Evolutionary conservation across 257 asterid genomes (phyloP).

Genomic region (Cynanchum wilfordii): DNA sequence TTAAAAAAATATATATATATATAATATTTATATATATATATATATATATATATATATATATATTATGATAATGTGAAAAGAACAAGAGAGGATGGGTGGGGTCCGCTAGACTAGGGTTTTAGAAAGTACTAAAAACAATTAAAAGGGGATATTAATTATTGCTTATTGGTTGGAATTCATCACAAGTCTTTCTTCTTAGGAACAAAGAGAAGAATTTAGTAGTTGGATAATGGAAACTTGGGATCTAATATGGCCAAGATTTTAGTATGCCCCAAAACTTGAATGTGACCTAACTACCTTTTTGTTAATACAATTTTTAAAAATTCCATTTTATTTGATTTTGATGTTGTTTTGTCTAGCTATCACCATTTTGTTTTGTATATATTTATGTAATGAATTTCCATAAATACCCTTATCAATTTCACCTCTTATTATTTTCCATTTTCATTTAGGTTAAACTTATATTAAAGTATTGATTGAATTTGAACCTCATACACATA

Average conservation of each 20-base stretch:
- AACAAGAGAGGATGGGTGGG: no score
- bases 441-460: no score
- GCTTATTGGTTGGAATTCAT: not conserved
- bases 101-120: no score
- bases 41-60: no score
- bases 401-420: not conserved
- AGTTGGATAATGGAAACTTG: not conserved
- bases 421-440: not conserved
- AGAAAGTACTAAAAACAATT: no score
- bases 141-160: not conserved
- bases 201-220: not conserved
- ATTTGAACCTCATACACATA: not conserved
- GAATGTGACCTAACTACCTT: conserved; percentile 3
- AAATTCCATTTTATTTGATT: not conserved
- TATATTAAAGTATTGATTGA: not conserved
- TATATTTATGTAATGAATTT: no score
- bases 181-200: not conserved
- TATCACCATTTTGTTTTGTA: not conserved
- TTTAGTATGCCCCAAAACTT: not conserved
- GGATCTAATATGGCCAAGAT: not conserved
- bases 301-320: not conserved
- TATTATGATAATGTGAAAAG: no score
- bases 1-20: no score
- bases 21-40: no score
- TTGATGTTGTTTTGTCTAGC: not conserved